Conservation (phyloP, 1,284 basidiomycete genomes). For the Ustilago curta region DNA sequence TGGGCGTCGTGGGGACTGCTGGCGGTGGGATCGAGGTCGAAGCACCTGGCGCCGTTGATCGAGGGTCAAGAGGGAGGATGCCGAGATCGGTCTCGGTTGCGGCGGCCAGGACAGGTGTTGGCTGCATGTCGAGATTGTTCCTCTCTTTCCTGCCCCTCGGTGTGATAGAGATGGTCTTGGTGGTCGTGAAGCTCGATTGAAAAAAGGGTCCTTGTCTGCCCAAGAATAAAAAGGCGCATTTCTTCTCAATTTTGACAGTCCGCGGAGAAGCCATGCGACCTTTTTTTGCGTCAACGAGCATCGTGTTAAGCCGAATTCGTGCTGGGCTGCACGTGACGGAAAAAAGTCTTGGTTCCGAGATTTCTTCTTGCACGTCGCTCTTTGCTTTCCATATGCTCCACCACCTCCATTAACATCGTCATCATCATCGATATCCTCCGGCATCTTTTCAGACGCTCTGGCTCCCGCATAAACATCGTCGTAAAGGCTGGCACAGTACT, state of each 20-base stretch:
- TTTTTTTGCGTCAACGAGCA: not conserved
- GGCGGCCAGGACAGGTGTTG: conserved; percentile 23
- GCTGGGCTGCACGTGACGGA: conserved; percentile 13
- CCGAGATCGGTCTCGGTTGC: conserved; percentile 6
- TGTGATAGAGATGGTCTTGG: not conserved
- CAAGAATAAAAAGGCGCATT: not conserved
- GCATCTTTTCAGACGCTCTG: not conserved
- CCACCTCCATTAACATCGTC: too few species aligned
- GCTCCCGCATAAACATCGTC: not conserved
- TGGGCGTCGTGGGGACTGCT: not conserved
- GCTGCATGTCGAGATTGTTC: conserved; percentile 16
- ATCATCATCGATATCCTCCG: conserved; percentile 6
- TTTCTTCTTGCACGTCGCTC: conserved; percentile 9
- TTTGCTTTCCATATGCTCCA: not conserved
- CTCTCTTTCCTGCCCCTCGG: too few species aligned
- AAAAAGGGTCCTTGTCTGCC: not conserved
- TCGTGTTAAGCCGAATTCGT: not conserved
- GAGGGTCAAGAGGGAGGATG: not conserved
- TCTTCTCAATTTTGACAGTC: conserved; percentile 9
- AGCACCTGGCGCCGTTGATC: not conserved
- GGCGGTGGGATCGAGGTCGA: not conserved
- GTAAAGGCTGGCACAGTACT: not conserved
- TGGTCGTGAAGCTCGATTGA: not conserved
- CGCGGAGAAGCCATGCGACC: conserved; percentile 6
- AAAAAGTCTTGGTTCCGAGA: conserved; percentile 20